phyloP scores from a whole-genome alignment of 1,284 basidiomycete genomes.

The Waitea zeae region DNA sequence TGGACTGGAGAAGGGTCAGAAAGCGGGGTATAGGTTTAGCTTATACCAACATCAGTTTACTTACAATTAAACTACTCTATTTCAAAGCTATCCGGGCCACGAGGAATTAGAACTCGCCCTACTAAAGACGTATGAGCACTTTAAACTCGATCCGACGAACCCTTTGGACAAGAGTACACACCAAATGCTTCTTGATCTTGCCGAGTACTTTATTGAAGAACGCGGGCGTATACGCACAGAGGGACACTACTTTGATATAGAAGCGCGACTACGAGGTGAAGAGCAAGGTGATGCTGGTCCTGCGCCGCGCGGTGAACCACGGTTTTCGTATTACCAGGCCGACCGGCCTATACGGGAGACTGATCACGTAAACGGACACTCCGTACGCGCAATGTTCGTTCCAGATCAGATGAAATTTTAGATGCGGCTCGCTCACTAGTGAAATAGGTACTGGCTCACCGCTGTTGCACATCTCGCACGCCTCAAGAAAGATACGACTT shows the following conservation, averaged over 20 bases:
- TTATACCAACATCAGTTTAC: neutral
- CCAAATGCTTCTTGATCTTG: slow-evolving; percentile 6
- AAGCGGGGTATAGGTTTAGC: slow-evolving; percentile 6
- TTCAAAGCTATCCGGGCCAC: slow-evolving; percentile 10
- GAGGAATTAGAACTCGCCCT: slow-evolving; percentile 10
- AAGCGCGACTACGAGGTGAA: slow-evolving; percentile 8
- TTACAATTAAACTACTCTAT: neutral
- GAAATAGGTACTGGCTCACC: slow-evolving; percentile 10
- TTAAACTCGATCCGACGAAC: slow-evolving; percentile 1
- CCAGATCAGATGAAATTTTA: neutral
- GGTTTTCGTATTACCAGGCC: slow-evolving; percentile 10
- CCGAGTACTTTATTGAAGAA: slow-evolving; percentile 10
- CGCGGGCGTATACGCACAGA: slow-evolving; percentile 8
- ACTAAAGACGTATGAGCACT: slow-evolving; percentile 7
- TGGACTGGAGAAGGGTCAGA: slow-evolving; percentile 8
- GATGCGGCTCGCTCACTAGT: neutral
- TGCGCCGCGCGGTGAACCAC: slow-evolving; percentile 7
- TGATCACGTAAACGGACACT: slow-evolving; percentile 9
- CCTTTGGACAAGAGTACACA: too few relatives aligned
- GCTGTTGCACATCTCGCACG: slow-evolving; percentile 9
- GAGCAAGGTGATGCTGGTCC: slow-evolving; percentile 8
- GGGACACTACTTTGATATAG: slow-evolving; percentile 10
- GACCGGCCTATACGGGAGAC: slow-evolving; percentile 7
- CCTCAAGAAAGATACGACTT: slow-evolving; percentile 6
- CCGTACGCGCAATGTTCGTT: slow-evolving; percentile 9